Conservation (phyloP, 2,329 filamentous ascomycete genomes). For the Microsporum canis region DNA sequence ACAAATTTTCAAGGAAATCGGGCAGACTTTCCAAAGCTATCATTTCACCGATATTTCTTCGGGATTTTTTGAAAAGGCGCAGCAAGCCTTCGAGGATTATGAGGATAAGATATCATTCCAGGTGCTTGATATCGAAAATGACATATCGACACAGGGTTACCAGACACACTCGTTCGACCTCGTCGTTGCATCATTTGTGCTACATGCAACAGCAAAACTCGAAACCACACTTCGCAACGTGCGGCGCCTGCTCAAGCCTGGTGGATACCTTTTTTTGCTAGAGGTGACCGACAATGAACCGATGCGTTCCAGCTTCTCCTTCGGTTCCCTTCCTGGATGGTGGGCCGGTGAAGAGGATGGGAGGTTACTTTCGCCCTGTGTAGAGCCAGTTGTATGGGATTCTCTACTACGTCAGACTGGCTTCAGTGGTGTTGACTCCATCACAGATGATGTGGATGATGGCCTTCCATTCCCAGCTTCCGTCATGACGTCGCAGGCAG, state of each 20-base stretch:
- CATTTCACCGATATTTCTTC: conserved; percentile 38
- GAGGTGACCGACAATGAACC: conserved; percentile 27
- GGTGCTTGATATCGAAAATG: conserved; percentile 15
- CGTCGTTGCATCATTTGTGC: conserved; percentile 30
- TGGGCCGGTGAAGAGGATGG: conserved; percentile 15
- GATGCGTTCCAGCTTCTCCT: conserved; percentile 19
- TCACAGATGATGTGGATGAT: not conserved
- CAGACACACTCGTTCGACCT: conserved; percentile 26
- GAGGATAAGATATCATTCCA: conserved; percentile 25
- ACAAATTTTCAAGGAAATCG: conserved; percentile 25
- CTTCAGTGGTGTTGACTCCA: conserved; percentile 10
- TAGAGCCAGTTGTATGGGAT: conserved; percentile 6
- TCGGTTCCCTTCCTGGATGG: conserved; percentile 25
- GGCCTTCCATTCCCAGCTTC: not conserved
- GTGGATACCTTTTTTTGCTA: conserved; percentile 37
- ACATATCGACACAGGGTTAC: conserved; percentile 11
- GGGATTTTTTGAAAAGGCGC: conserved; percentile 32
- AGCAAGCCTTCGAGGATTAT: conserved; percentile 20
- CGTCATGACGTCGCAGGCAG: not conserved
- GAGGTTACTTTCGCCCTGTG: not conserved
- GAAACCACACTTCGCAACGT: conserved; percentile 25
- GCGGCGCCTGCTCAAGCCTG: conserved; percentile 33
- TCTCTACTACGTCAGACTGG: conserved; percentile 4
- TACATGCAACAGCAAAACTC: conserved; percentile 27
- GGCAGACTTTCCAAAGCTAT: conserved; percentile 28